phyloP scores from a whole-genome alignment of 495 filamentous ascomycete genomes.

The Aspergillus baeticus region DNA sequence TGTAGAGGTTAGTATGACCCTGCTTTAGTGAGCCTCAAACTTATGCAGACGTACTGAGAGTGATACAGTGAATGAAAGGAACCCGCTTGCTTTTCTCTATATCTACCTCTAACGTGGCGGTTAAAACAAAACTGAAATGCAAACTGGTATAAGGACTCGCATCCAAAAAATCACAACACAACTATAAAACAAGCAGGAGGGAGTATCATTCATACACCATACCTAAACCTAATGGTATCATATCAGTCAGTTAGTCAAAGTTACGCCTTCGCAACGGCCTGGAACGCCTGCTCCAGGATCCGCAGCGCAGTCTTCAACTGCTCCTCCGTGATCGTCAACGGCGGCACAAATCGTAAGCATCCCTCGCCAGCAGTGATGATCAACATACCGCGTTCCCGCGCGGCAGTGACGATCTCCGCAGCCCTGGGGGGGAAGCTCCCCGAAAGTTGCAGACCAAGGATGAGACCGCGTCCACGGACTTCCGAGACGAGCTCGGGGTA shows the following conservation, averaged over 20 bases:
- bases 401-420: conserved; percentile 69
- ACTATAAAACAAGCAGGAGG: no score
- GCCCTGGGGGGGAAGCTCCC: conserved; percentile 60
- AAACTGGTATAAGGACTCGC: conserved; percentile 5
- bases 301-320: conserved; percentile 73
- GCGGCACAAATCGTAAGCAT: conserved; percentile 83
- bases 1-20: no score
- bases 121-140: background rate
- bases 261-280: conserved; percentile 35
- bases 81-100: conserved; percentile 13
- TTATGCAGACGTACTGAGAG: no score
- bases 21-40: no score
- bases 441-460: conserved; percentile 79
- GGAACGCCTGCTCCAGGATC: conserved; percentile 77
- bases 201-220: no score
- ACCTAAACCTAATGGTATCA: background rate
- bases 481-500: conserved; percentile 75
- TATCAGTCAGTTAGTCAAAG: no score
- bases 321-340: conserved; percentile 69
- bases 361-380: conserved; percentile 91
- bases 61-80: no score
- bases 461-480: conserved; percentile 78
- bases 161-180: background rate
- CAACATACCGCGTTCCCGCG: conserved; percentile 82
- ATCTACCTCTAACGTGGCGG: conserved; percentile 1